These are phyloP conservation scores for Cantharellus anzutake DNA, from an alignment of 768 basidiomycete species.

Conservation along the genomic window DNA sequence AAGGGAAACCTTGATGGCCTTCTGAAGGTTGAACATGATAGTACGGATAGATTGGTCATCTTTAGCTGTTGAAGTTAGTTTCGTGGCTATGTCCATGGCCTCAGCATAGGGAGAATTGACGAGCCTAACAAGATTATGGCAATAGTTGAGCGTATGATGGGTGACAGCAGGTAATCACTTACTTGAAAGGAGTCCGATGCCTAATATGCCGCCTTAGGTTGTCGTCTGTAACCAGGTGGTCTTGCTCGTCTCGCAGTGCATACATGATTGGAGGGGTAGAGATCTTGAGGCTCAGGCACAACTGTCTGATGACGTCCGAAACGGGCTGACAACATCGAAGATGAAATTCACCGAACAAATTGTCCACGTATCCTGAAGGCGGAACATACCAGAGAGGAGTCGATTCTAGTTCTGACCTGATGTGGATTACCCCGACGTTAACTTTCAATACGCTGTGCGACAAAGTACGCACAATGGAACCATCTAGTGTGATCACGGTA, in stretches of 20 bases:
- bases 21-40: constrained; percentile 61
- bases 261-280: constrained; percentile 52
- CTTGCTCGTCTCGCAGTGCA: constrained; percentile 64
- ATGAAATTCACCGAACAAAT: too few relatives aligned
- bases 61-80: constrained; percentile 28
- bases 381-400: too few relatives aligned
- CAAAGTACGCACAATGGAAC: too few relatives aligned
- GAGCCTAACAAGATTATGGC: constrained; percentile 28
- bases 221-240: constrained; percentile 72
- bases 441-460: too few relatives aligned
- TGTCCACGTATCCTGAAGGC: too few relatives aligned
- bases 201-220: constrained; percentile 70
- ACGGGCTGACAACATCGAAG: constrained; percentile 25
- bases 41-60: constrained; percentile 44
- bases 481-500: too few relatives aligned
- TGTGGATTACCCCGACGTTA: too few relatives aligned
- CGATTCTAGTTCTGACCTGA: too few relatives aligned
- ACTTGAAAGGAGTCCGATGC: constrained; percentile 63
- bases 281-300: constrained; percentile 65
- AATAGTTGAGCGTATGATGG: neutral
- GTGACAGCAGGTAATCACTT: constrained; percentile 14
- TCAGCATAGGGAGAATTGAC: constrained; percentile 66
- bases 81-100: constrained; percentile 55
- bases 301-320: constrained; percentile 66
- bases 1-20: constrained; percentile 45